phyloP scores from a whole-genome alignment of 805 yeast species.

The Maudiozyma bulderi region DNA sequence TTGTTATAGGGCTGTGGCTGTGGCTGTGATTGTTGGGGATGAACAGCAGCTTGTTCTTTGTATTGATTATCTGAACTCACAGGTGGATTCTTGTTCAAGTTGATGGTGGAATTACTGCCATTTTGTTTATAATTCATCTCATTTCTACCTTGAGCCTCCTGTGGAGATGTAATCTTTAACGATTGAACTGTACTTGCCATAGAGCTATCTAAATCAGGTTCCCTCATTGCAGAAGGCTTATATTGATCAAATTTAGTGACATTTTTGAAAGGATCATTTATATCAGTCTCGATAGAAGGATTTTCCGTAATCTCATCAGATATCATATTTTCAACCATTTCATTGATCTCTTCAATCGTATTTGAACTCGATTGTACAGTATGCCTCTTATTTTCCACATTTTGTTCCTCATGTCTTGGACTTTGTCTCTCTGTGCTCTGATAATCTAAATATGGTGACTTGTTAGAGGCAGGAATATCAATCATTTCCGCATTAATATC shows the following conservation, averaged over 20 bases:
- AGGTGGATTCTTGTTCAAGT: neutral
- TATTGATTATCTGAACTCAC: no score
- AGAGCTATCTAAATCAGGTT: constrained; percentile 8
- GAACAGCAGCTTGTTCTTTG: neutral
- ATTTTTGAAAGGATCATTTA: constrained; percentile 19
- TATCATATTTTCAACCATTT: constrained; percentile 31
- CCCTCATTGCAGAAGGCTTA: constrained; percentile 19
- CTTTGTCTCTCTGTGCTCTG: neutral
- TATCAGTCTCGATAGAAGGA: constrained; percentile 1
- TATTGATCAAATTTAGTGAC: constrained; percentile 24
- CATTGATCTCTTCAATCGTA: constrained; percentile 26
- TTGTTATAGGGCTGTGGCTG: no score
- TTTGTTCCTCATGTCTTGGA: neutral
- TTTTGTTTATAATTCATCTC: neutral
- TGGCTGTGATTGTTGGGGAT: neutral
- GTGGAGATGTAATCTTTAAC: constrained; percentile 6
- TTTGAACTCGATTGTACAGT: constrained; percentile 9
- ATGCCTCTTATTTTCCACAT: constrained; percentile 1
- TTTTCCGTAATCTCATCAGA: constrained; percentile 2
- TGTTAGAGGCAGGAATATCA: neutral
- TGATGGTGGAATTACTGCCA: neutral
- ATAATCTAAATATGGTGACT: neutral
- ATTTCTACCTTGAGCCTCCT: neutral
- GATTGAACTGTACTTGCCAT: constrained; percentile 11
- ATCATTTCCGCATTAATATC: constrained; percentile 3